Base-by-base conservation (phyloP, 257 asterid genomes). In the Gentiana dahurica region DNA sequence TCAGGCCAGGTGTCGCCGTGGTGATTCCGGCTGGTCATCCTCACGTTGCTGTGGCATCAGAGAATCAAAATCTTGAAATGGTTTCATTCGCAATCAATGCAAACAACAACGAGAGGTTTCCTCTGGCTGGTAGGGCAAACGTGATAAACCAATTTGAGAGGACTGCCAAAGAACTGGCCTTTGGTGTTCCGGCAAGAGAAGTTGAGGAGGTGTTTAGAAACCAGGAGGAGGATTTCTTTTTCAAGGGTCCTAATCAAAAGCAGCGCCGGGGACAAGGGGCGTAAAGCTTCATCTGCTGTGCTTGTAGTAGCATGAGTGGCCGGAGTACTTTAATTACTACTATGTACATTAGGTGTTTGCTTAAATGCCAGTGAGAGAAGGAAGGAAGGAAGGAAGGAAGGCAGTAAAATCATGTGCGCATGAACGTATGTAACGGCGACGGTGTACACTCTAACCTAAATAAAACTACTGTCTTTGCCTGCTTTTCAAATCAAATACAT, bases 21-120 rank as follows among this genome's bases (percentile, higher is more conserved):
- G 62, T 86, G 0, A 68, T 80, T 2, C 97, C 95, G 35, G 81
- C 94, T 0, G 94, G 88, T 10, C 95, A 86, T 74, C 97, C 97
- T 1, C 65, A 48, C 24, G 86, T 71, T 3, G 68, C 65, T 0
- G 86, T 80, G 1, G 93, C 97, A 0, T 78, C 95, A 0, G 49
- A 57, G 5, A 70, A 74, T 4, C 79, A 73, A 65, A 75, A 84
- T 5, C 68, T 89, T 8, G 82, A 80, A 70, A 0, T 82, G 0
- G 54, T 82, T 9, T 74, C 80, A 76, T 89, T 89, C 64, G 69
- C 76, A 33, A 36, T 83, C 32, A 81, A 83, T 7, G 73, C 79
- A 15, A 1, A 54, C 12, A 49, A 73, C 64, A 83, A 77, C 39
- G 73, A 70, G n/a, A 77, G 58, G 6, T 57, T 48, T 71, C 34